Evolutionary conservation across 2,329 filamentous ascomycete species (phyloP), one percentile per base, ranked within the genome.

Genomic region (Ascosphaera acerosa): DNA sequence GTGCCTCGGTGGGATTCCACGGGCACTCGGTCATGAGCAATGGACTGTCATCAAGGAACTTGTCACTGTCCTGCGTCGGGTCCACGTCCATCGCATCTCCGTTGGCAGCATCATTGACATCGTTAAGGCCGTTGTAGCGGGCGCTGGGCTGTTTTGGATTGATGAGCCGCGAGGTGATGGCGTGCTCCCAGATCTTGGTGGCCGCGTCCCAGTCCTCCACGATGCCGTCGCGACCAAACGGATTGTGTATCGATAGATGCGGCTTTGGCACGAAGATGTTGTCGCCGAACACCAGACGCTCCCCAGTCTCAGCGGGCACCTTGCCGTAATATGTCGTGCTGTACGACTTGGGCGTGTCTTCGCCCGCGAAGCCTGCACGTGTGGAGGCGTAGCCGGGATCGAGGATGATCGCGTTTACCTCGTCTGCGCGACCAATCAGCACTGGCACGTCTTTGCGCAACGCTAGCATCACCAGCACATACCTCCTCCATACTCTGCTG

Each of bases 181-280:
- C 71, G 53, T 90, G 74, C 51, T 94, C 82, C 82, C 84, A 97
- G 34, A 94, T 57, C 49, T 74, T 74, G 36, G 76, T 66, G 17
- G 82, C 84, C 30, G 73, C 71, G 40, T 97, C 87, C 87, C 87
- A 97, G 52, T 97, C 82, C 51, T 92, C 78, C 30, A 97, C 87
- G 31, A 82, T 66, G 45, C 78, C 80, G 44, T 92, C 82, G 43
- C 67, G 66, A 44, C 71, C 72, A 67, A 91, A 89, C 40, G 90
- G 87, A 54, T 92, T 94, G 52, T 74, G 70, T 39, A 94, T 73
- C 41, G 91, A 76, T 41, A 90, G 64, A 36, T 72, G 65, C 33
- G 66, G 61, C 38, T 72, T 66, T 10, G 82, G 76, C 45, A 76
- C 70, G 38, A 92, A 72, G 40, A 74, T 71, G 52, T 92, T 84